A percentile compares a stretch with the other conserved stretches of the same genome.
These are phyloP conservation scores for Aureobasidium sp. DNA, from an alignment of 2,329 filamentous ascomycete species.

Conservation along the genomic window DNA sequence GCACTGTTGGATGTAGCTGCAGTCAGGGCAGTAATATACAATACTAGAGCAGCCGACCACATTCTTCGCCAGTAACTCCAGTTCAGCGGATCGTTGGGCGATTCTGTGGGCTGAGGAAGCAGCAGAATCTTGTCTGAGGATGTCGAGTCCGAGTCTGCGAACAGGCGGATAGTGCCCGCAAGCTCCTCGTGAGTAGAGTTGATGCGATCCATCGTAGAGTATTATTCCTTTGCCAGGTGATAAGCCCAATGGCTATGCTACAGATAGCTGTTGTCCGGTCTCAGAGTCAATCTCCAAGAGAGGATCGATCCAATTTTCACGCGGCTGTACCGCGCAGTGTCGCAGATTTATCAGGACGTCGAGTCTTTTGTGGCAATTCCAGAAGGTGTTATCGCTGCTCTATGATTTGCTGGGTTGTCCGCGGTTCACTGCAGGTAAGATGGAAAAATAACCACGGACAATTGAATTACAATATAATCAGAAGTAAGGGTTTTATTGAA, in stretches of 20 bases:
- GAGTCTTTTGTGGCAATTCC: slow-evolving; percentile 2
- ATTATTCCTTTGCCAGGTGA: background rate
- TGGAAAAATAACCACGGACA: background rate
- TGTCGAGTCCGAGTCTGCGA: slow-evolving; percentile 21
- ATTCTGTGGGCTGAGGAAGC: slow-evolving; percentile 43
- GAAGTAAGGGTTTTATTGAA: background rate
- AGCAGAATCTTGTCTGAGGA: slow-evolving; percentile 41
- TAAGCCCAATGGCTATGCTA: background rate
- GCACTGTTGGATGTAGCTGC: slow-evolving; percentile 52
- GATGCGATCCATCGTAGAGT: background rate
- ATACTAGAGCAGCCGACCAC: slow-evolving; percentile 40
- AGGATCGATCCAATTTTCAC: background rate
- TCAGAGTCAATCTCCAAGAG: background rate
- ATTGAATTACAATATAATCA: background rate
- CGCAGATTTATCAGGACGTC: background rate
- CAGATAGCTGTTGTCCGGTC: background rate
- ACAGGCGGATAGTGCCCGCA: slow-evolving; percentile 14
- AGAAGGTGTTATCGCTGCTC: slow-evolving; percentile 8
- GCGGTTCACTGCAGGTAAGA: background rate
- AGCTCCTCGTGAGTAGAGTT: slow-evolving; percentile 8
- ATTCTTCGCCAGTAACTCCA: slow-evolving; percentile 26
- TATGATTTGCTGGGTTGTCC: slow-evolving; percentile 6
- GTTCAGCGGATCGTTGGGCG: slow-evolving; percentile 28
- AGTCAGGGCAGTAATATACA: slow-evolving; percentile 49
- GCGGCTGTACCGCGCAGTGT: background rate